Evolutionary conservation across 1,284 basidiomycete genomes (phyloP).

Genomic region (Porodaedalea pini): DNA sequence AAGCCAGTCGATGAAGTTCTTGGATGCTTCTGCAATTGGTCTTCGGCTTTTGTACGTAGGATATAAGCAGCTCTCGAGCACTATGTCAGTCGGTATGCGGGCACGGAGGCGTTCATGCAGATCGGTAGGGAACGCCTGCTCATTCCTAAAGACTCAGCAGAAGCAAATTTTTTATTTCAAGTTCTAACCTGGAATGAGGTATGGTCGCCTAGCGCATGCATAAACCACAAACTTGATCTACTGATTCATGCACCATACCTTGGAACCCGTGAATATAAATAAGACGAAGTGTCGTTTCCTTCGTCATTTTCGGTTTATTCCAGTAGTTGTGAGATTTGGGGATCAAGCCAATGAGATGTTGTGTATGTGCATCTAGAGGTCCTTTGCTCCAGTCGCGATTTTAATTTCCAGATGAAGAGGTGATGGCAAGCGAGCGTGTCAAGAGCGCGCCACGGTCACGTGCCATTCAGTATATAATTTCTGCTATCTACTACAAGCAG

Average conservation of each 20-base stretch:
- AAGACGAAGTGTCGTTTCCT: constrained; percentile 22
- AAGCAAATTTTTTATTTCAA: not conserved
- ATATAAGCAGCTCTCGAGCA: constrained; percentile 27
- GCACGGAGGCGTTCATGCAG: constrained; percentile 24
- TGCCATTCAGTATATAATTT: too few species aligned
- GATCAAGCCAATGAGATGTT: too few species aligned
- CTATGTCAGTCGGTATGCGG: constrained; percentile 18
- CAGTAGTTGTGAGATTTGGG: too few species aligned
- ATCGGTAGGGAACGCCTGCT: constrained; percentile 29
- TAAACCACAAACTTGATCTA: not conserved
- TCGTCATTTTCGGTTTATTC: not conserved
- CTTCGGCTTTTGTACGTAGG: constrained; percentile 30
- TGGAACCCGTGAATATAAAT: constrained; percentile 31
- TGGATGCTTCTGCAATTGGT: constrained; percentile 24
- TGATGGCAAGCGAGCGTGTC: too few species aligned
- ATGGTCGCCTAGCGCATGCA: constrained; percentile 26
- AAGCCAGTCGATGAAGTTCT: constrained; percentile 33
- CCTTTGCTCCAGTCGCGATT: too few species aligned
- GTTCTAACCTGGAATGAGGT: constrained; percentile 28
- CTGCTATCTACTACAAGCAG: too few species aligned
- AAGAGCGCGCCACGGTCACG: too few species aligned
- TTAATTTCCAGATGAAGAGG: not conserved
- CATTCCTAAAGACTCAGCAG: not conserved
- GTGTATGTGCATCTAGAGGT: too few species aligned
- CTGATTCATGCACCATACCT: constrained; percentile 17